These are phyloP conservation scores for Ophiosphaerella herpotricha DNA, from an alignment of 2,329 filamentous ascomycete genomes.

Conservation along the genomic window DNA sequence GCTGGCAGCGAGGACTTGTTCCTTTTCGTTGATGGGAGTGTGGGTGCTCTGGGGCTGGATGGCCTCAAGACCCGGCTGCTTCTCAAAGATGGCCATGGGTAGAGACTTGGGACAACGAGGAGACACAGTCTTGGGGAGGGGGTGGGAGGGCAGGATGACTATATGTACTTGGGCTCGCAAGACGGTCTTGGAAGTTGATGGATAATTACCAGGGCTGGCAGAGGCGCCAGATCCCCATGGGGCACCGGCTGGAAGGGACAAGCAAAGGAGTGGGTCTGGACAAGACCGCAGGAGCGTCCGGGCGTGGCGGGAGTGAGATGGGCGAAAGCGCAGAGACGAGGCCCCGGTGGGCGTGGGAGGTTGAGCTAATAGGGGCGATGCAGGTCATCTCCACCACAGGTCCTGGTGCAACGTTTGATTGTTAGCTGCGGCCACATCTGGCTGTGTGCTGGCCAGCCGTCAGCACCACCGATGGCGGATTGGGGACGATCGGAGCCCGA, in stretches of 20 bases:
- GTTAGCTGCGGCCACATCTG: too few relatives aligned
- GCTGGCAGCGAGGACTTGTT: slow-evolving; percentile 18
- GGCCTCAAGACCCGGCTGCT: slow-evolving; percentile 1
- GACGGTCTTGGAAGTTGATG: slow-evolving; percentile 9
- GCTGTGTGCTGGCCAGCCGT: too few relatives aligned
- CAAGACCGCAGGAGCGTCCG: slow-evolving; percentile 17
- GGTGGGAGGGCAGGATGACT: slow-evolving; percentile 30
- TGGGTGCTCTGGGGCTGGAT: slow-evolving; percentile 26
- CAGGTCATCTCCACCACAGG: neutral
- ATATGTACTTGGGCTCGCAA: slow-evolving; percentile 31
- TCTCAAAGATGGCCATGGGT: slow-evolving; percentile 35
- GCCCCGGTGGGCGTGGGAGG: neutral
- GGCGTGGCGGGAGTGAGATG: slow-evolving; percentile 28
- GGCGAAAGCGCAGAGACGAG: slow-evolving; percentile 12
- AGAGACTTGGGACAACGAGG: slow-evolving; percentile 18
- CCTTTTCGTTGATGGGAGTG: slow-evolving; percentile 30
- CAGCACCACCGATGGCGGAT: slow-evolving; percentile 1
- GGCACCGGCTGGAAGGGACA: slow-evolving; percentile 39
- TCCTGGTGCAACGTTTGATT: too few relatives aligned
- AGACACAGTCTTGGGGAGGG: slow-evolving; percentile 5
- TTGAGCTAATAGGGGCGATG: neutral
- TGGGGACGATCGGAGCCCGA: too few relatives aligned
- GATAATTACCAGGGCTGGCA: slow-evolving; percentile 23
- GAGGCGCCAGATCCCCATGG: slow-evolving; percentile 39
- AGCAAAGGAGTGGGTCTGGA: slow-evolving; percentile 24